Percentiles rank a stretch among this genome's conserved stretches.
phyloP scores from a whole-genome alignment of 129 eudicot species.

The Daucus carota region DNA sequence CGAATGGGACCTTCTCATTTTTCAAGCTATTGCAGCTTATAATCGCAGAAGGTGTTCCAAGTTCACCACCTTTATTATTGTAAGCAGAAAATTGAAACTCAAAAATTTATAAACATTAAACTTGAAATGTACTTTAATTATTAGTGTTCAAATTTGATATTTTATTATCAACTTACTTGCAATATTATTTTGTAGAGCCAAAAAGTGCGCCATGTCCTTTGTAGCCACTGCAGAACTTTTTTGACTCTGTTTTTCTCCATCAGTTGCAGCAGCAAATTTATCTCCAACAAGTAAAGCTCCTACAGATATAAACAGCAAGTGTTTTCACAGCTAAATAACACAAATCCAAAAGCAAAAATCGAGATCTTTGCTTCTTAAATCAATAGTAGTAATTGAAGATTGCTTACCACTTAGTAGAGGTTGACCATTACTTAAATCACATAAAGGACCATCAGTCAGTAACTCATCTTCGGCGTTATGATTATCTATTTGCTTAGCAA shows the following conservation, averaged over 20 bases:
- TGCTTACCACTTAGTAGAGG: conserved; percentile 25
- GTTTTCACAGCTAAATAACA: not conserved
- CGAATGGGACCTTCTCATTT: conserved; percentile 26
- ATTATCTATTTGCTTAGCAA: not conserved
- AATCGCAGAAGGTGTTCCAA: conserved; percentile 1
- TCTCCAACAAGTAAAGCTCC: not conserved
- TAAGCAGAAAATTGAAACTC: not conserved
- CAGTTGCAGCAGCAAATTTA: not conserved
- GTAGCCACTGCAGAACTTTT: not conserved
- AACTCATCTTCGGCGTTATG: not conserved
- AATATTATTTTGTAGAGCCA: not conserved
- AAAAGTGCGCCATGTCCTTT: not conserved
- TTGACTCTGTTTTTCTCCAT: not conserved
- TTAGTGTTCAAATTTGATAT: not conserved
- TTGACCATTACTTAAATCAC: conserved; percentile 6
- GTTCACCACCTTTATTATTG: conserved; percentile 1
- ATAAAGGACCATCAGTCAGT: not conserved
- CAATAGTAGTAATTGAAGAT: not conserved
- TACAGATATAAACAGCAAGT: not conserved
- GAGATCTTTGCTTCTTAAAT: conserved; percentile 13
- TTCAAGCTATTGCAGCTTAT: not conserved
- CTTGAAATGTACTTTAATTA: not conserved
- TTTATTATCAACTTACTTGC: not conserved
- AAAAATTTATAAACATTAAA: not conserved
- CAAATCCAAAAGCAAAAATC: not conserved